Conservation (phyloP, 352 stramenopile species). For the Thraustochytrium aureum region DNA sequence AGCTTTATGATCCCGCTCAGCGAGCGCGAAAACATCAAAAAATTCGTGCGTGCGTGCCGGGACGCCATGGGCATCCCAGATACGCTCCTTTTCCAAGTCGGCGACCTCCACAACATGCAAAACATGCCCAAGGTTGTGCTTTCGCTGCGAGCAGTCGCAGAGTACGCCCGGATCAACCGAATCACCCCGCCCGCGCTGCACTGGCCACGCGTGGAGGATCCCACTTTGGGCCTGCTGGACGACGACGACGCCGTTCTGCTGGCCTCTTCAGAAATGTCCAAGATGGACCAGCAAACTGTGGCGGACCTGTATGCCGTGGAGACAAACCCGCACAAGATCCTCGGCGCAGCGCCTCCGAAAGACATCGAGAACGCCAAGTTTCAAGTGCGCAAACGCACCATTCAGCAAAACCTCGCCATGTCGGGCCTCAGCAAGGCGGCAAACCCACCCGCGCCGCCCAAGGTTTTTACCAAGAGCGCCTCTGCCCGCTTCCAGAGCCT, state of each 20-base stretch:
- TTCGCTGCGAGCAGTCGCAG: slow-evolving; percentile 34
- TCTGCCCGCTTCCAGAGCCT: not conserved
- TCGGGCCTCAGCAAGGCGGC: not conserved
- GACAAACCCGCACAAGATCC: not conserved
- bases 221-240: not conserved
- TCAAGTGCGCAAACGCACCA: slow-evolving; percentile 33
- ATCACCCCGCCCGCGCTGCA: not conserved
- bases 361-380: slow-evolving; percentile 7
- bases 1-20: slow-evolving; percentile 43
- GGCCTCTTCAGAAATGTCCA: slow-evolving; percentile 46
- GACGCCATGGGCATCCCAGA: slow-evolving; percentile 53
- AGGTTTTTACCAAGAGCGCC: not conserved
- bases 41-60: slow-evolving; percentile 35
- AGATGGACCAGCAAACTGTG: slow-evolving; percentile 31
- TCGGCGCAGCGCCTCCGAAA: not conserved
- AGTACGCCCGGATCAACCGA: slow-evolving; percentile 36
- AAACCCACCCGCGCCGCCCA: no score
- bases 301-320: slow-evolving; percentile 47
- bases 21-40: slow-evolving; percentile 47
- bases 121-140: slow-evolving; percentile 53
- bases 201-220: slow-evolving; percentile 1
- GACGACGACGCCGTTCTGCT: slow-evolving; percentile 51
- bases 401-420: slow-evolving; percentile 45
- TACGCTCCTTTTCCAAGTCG: slow-evolving; percentile 38
- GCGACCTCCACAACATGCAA: slow-evolving; percentile 52